Evolutionary conservation across 1,139 yeast genomes (phyloP).

Genomic region (Nadsonia starkeyi-henricii): DNA sequence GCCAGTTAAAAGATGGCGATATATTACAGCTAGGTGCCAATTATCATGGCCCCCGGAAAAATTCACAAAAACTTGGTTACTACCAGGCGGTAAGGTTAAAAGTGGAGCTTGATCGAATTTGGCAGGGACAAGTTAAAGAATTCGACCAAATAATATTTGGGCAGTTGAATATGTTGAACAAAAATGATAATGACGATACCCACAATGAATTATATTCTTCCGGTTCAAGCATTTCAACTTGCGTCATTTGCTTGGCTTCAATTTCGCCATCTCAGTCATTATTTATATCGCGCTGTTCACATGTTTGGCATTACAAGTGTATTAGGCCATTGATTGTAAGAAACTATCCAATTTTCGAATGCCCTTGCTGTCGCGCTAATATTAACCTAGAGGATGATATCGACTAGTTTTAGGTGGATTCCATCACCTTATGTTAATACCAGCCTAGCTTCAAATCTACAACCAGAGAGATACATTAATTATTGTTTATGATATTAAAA

Average conservation of each 20-base stretch:
- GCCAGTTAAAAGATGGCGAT: constrained; percentile 69
- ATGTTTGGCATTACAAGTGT: constrained; percentile 93
- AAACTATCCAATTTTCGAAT: constrained; percentile 82
- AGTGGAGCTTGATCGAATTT: constrained; percentile 76
- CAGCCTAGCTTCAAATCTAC: too few species aligned
- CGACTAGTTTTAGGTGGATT: constrained; percentile 22
- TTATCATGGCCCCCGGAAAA: constrained; percentile 89
- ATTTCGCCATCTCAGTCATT: constrained; percentile 84
- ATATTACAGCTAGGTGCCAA: constrained; percentile 86
- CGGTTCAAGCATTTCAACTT: constrained; percentile 36
- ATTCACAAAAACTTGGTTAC: constrained; percentile 64
- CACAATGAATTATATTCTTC: too few species aligned
- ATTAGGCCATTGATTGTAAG: constrained; percentile 73
- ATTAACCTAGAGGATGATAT: constrained; percentile 85
- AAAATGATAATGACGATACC: constrained; percentile 7
- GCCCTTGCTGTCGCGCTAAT: constrained; percentile 89
- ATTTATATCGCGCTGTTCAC: constrained; percentile 88
- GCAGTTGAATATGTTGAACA: constrained; percentile 12
- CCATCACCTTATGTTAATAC: too few species aligned
- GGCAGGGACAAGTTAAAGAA: constrained; percentile 72
- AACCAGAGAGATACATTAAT: too few species aligned
- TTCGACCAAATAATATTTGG: constrained; percentile 33
- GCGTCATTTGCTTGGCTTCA: constrained; percentile 76
- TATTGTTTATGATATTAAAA: too few species aligned
- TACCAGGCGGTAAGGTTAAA: constrained; percentile 45